phyloP scores from a whole-genome alignment of 495 filamentous ascomycete genomes.

The Penicillium maclennaniae region DNA sequence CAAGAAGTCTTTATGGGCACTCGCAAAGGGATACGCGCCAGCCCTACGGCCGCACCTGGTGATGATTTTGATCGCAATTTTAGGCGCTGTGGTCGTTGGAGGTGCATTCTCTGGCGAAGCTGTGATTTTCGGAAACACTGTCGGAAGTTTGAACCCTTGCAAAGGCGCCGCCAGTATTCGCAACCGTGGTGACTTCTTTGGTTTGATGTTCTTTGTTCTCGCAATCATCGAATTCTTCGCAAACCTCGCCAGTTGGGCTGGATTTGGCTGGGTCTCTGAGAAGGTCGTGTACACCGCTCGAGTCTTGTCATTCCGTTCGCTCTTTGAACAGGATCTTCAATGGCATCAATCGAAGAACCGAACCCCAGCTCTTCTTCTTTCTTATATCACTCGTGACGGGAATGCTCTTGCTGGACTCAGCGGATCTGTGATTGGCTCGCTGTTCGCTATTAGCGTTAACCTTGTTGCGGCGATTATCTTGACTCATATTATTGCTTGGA shows the following conservation, averaged over 20 bases:
- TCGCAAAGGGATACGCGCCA: slow-evolving; percentile 30
- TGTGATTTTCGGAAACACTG: slow-evolving; percentile 51
- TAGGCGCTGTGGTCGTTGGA: slow-evolving; percentile 42
- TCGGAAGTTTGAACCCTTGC: slow-evolving; percentile 45
- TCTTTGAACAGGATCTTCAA: slow-evolving; percentile 51
- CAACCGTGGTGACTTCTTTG: slow-evolving; percentile 44
- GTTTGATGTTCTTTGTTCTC: slow-evolving; percentile 54
- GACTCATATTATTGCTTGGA: slow-evolving; percentile 44
- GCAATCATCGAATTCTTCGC: slow-evolving; percentile 51
- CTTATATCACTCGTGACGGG: slow-evolving; percentile 49
- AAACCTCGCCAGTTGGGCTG: slow-evolving; percentile 46
- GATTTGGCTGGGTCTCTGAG: slow-evolving; percentile 51
- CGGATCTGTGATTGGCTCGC: slow-evolving; percentile 41
- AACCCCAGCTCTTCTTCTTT: slow-evolving; percentile 43
- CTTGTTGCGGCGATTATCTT: slow-evolving; percentile 42
- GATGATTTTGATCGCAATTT: slow-evolving; percentile 32
- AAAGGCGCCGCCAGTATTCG: slow-evolving; percentile 32
- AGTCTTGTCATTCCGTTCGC: slow-evolving; percentile 47
- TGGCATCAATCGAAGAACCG: slow-evolving; percentile 52
- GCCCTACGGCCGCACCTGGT: slow-evolving; percentile 37
- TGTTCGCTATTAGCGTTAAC: slow-evolving; percentile 46
- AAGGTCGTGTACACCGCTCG: slow-evolving; percentile 49
- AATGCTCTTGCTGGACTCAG: slow-evolving; percentile 46
- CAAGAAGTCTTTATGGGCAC: slow-evolving; percentile 29
- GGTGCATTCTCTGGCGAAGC: slow-evolving; percentile 48